Conservation (phyloP, 768 basidiomycete species). For the Tylopilus vinaceipallidus region DNA sequence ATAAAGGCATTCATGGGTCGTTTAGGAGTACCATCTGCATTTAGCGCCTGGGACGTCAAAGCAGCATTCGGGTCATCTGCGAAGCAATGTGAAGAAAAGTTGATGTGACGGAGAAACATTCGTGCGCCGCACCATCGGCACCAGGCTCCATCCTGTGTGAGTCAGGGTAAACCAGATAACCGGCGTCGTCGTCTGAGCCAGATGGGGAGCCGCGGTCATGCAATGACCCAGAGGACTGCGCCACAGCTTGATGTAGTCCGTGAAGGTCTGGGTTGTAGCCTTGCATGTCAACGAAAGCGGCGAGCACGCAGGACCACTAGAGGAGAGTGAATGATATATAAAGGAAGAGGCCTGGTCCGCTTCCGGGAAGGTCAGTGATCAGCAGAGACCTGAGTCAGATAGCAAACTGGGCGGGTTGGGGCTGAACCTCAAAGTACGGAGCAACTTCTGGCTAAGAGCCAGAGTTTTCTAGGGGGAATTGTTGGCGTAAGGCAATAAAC, state of each 20-base stretch:
- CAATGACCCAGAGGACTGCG: conserved; percentile 29
- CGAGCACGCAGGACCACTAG: conserved; percentile 4
- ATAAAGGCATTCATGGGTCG: conserved; percentile 94
- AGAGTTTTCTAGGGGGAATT: conserved; percentile 25
- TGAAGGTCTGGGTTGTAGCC: conserved; percentile 21
- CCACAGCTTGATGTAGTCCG: conserved; percentile 23
- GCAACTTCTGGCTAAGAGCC: conserved; percentile 15
- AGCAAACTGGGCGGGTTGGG: conserved; percentile 27
- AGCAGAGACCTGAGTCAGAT: conserved; percentile 23
- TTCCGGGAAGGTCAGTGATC: conserved; percentile 28
- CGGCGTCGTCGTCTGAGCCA: conserved; percentile 54
- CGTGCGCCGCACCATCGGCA: conserved; percentile 44
- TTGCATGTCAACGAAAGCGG: conserved; percentile 27
- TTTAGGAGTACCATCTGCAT: conserved; percentile 85
- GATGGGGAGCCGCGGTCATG: conserved; percentile 52
- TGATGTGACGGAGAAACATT: conserved; percentile 7
- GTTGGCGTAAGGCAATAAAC: conserved; percentile 28
- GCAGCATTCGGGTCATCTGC: conserved; percentile 43
- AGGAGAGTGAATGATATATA: conserved; percentile 2
- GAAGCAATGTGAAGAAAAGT: conserved; percentile 9
- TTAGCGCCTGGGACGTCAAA: conserved; percentile 76
- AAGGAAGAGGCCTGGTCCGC: conserved; percentile 3
- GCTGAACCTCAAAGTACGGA: conserved; percentile 17
- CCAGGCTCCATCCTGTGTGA: conserved; percentile 43
- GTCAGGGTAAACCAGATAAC: conserved; percentile 30